Percentiles rank a stretch among this genome's conserved stretches.
phyloP scores from a whole-genome alignment of 2,329 filamentous ascomycete species.

The Fusarium verticillioides region DNA sequence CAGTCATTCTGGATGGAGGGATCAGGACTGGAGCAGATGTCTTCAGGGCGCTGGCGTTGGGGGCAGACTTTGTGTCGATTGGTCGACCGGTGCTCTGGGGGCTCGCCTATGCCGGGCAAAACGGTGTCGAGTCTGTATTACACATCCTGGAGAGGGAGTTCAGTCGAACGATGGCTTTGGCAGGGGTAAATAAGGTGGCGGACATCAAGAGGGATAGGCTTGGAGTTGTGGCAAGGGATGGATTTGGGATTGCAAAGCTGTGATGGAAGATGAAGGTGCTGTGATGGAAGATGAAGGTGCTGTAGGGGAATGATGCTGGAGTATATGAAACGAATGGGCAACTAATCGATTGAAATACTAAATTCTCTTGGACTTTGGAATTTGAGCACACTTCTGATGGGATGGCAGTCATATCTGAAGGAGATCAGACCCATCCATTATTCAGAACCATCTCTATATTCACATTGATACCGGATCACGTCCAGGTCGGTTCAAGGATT shows the following conservation, averaged over 20 bases:
- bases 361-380: background rate
- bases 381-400: background rate
- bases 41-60: too few relatives aligned
- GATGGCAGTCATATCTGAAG: background rate
- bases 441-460: background rate
- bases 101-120: too few relatives aligned
- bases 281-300: background rate
- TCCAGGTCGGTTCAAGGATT: background rate
- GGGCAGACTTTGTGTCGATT: too few relatives aligned
- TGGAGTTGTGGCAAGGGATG: background rate
- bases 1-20: too few relatives aligned
- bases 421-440: background rate
- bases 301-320: background rate
- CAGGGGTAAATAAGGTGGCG: too few relatives aligned
- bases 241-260: background rate
- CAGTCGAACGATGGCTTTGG: too few relatives aligned
- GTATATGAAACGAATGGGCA: background rate
- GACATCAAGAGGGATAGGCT: too few relatives aligned
- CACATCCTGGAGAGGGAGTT: too few relatives aligned
- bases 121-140: too few relatives aligned
- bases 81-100: too few relatives aligned
- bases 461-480: background rate
- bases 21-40: too few relatives aligned
- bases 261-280: background rate
- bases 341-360: background rate